phyloP scores from a whole-genome alignment of 2,329 filamentous ascomycete species.

The Blastomyces percursus region DNA sequence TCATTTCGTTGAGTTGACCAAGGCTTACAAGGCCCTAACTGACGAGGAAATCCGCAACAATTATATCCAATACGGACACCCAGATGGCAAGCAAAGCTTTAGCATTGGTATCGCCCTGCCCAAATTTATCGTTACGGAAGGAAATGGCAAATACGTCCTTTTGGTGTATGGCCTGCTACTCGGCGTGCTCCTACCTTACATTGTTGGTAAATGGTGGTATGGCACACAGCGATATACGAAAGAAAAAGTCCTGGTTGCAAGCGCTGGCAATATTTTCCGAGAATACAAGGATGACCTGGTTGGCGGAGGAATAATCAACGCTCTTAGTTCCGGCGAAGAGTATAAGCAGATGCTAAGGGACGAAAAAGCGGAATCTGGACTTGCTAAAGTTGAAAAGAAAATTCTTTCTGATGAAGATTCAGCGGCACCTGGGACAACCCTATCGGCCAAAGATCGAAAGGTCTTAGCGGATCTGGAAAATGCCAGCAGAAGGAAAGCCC shows the following conservation, averaged over 20 bases:
- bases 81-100: slow-evolving; percentile 95
- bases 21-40: slow-evolving; percentile 95
- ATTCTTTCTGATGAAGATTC: slow-evolving; percentile 51
- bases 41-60: slow-evolving; percentile 97
- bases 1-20: slow-evolving; percentile 86
- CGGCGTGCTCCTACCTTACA: slow-evolving; percentile 80
- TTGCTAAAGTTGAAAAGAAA: slow-evolving; percentile 73
- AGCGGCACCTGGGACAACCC: slow-evolving; percentile 43
- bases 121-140: slow-evolving; percentile 82
- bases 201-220: slow-evolving; percentile 98
- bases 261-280: slow-evolving; percentile 86
- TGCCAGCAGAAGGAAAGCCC: slow-evolving; percentile 67
- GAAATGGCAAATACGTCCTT: slow-evolving; percentile 90
- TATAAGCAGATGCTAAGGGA: slow-evolving; percentile 67
- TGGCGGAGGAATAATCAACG: slow-evolving; percentile 65
- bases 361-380: slow-evolving; percentile 65
- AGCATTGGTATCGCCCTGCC: slow-evolving; percentile 96
- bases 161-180: slow-evolving; percentile 80
- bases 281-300: slow-evolving; percentile 81
- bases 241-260: slow-evolving; percentile 85
- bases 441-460: slow-evolving; percentile 63
- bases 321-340: slow-evolving; percentile 77
- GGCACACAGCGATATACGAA: slow-evolving; percentile 86
- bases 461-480: slow-evolving; percentile 72
- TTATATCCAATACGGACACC: slow-evolving; percentile 89